Conservation (phyloP, 2,329 filamentous ascomycete genomes). For the Fusarium nurragi region DNA sequence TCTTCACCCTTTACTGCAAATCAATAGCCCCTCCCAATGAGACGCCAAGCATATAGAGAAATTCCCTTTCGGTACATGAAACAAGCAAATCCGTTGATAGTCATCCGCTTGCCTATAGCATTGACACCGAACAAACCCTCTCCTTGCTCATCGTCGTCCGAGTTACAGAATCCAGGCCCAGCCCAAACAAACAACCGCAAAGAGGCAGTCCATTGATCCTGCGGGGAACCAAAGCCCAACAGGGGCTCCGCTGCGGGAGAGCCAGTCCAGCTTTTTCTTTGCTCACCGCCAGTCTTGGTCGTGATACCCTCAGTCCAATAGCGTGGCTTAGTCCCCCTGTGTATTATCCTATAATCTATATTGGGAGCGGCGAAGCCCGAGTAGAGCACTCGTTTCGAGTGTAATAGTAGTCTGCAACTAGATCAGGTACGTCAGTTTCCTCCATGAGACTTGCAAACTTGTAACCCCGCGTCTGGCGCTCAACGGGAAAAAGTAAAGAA, state of each 20-base stretch:
- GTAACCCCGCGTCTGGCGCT: constrained; percentile 45
- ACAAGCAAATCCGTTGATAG: constrained; percentile 20
- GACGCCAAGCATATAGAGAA: constrained; percentile 15
- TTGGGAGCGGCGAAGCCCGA: constrained; percentile 35
- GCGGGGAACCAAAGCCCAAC: constrained; percentile 13
- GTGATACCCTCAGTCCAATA: constrained; percentile 37
- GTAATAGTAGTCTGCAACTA: constrained; percentile 1
- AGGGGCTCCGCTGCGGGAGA: constrained; percentile 20
- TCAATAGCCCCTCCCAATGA: constrained; percentile 29
- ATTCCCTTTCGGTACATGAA: constrained; percentile 25
- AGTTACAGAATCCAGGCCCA: constrained; percentile 27
- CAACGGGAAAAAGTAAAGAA: constrained; percentile 16
- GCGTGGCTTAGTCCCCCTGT: constrained; percentile 29
- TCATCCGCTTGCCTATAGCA: constrained; percentile 18
- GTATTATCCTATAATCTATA: constrained; percentile 27
- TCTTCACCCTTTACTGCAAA: not conserved
- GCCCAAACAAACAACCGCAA: constrained; percentile 34
- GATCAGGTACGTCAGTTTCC: constrained; percentile 24
- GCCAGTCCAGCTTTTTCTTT: constrained; percentile 7
- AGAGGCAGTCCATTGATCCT: constrained; percentile 19
- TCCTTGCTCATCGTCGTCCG: constrained; percentile 27
- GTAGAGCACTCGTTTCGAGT: not conserved
- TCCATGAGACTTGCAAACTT: constrained; percentile 6
- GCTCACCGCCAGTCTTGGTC: constrained; percentile 37
- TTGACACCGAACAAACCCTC: constrained; percentile 7